A percentile compares a stretch with the other conserved stretches of the same genome.
These are phyloP conservation scores for Rhizoctonia solani DNA, from an alignment of 1,284 basidiomycete species.

Conservation along the genomic window DNA sequence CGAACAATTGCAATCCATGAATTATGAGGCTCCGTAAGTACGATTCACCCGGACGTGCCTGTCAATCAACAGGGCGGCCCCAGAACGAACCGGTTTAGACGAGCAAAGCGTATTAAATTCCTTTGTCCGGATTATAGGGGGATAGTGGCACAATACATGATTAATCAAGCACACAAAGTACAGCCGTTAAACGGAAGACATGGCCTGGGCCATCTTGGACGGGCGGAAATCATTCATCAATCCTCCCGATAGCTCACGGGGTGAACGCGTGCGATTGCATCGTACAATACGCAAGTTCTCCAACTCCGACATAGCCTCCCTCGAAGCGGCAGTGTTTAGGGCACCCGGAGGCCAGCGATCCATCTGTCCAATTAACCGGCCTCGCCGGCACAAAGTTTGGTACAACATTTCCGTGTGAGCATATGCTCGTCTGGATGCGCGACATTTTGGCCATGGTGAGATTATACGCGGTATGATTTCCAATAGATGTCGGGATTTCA, in stretches of 20 bases:
- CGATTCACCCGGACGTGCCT: constrained; percentile 7
- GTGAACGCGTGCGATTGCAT: background rate
- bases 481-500: constrained; percentile 26
- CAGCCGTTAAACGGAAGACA: background rate
- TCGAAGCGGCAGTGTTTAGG: constrained; percentile 10
- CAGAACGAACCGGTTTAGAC: background rate
- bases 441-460: constrained; percentile 29
- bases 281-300: background rate
- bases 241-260: background rate
- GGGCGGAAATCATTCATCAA: background rate
- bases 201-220: constrained; percentile 1
- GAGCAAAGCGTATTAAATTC: background rate
- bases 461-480: background rate
- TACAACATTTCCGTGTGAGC: background rate
- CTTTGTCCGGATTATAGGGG: constrained; percentile 31
- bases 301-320: constrained; percentile 6
- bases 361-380: background rate
- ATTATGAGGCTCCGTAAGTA: background rate
- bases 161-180: constrained; percentile 14
- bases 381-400: background rate
- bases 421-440: constrained; percentile 9
- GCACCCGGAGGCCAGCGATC: background rate
- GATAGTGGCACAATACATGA: constrained; percentile 3
- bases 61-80: background rate
- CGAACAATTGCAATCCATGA: constrained; percentile 20